phyloP scores from a whole-genome alignment of 306 rosid genomes.

The Rosa multiflora region DNA sequence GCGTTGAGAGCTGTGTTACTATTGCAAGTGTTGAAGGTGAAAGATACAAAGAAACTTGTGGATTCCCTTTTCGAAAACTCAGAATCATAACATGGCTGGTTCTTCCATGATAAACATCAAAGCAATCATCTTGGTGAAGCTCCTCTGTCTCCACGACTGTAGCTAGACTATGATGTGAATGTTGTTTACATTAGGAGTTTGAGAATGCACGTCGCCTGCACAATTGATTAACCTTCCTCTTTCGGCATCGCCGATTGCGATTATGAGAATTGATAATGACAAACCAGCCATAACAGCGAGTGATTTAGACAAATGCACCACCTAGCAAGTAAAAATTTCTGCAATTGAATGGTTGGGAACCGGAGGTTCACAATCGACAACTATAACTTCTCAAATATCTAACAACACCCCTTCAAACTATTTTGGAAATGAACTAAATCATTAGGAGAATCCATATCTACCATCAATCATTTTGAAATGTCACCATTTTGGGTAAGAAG shows the following conservation, averaged over 20 bases:
- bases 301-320: neutral
- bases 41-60: neutral
- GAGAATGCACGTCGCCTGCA: neutral
- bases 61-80: constrained; percentile 11
- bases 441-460: neutral
- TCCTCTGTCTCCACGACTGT: neutral
- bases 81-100: constrained; percentile 10
- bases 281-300: neutral
- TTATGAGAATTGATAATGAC: neutral
- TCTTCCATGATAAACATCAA: neutral
- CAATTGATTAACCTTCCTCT: neutral
- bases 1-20: neutral
- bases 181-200: neutral
- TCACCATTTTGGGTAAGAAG: neutral
- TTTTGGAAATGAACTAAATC: neutral
- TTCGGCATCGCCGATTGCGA: neutral
- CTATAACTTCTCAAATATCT: neutral
- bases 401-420: neutral
- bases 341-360: neutral
- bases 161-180: neutral
- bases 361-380: neutral
- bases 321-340: too few species aligned
- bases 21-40: neutral
- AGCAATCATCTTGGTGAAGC: neutral
- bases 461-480: neutral